These are phyloP conservation scores for Naganishia kalamii DNA, from an alignment of 768 basidiomycete species.

Conservation along the genomic window DNA sequence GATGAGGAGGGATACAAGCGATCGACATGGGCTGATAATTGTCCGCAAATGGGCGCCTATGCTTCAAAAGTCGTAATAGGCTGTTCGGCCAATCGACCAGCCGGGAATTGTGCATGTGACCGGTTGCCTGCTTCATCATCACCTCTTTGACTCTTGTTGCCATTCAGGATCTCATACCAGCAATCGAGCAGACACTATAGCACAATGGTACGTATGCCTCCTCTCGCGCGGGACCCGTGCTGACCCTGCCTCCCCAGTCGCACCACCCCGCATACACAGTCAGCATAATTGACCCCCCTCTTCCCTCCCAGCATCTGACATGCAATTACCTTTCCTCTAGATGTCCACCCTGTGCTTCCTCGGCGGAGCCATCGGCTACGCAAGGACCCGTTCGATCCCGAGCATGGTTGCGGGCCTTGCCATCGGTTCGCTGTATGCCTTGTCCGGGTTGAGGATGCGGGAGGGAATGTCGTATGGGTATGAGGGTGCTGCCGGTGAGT, in stretches of 20 bases:
- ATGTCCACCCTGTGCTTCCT: slow-evolving; percentile 39
- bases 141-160: too few relatives aligned
- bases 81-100: too few relatives aligned
- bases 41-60: too few relatives aligned
- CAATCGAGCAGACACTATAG: background rate
- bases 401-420: slow-evolving; percentile 39
- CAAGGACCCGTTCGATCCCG: slow-evolving; percentile 35
- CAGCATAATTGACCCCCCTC: background rate
- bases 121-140: too few relatives aligned
- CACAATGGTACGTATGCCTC: background rate
- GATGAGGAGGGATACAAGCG: background rate
- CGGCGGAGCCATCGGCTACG: slow-evolving; percentile 38
- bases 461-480: slow-evolving; percentile 46
- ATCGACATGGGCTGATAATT: background rate
- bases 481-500: slow-evolving; percentile 44
- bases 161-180: too few relatives aligned
- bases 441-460: slow-evolving; percentile 40
- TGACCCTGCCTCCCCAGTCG: slow-evolving; percentile 13
- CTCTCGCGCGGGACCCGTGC: background rate
- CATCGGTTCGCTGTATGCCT: slow-evolving; percentile 39
- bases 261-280: slow-evolving; percentile 26
- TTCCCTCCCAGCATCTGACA: background rate
- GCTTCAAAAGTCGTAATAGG: too few relatives aligned
- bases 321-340: slow-evolving; percentile 18
- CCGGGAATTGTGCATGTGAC: too few relatives aligned